A percentile compares a stretch with the other conserved stretches of the same genome.
Conservation (phyloP, 768 basidiomycete genomes). For the Leccinum incarnatum region DNA sequence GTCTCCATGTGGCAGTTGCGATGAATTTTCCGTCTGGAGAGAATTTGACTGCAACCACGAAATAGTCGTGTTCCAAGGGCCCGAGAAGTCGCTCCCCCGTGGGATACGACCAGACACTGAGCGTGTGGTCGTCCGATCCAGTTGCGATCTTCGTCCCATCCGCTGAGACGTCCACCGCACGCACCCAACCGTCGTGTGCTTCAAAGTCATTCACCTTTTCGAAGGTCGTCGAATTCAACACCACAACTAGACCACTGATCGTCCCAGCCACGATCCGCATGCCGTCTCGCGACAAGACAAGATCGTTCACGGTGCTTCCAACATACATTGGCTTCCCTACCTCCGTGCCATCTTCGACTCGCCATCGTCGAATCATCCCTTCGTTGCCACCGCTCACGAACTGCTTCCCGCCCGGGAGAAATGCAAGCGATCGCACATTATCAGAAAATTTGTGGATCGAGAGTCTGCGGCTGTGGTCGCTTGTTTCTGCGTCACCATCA, state of each 20-base stretch:
- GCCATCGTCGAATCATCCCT: background rate
- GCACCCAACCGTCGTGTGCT: too few species aligned
- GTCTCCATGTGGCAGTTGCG: background rate
- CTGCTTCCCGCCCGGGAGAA: background rate
- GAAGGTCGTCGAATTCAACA: too few species aligned
- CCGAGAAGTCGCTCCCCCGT: too few species aligned
- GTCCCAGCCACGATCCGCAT: too few species aligned
- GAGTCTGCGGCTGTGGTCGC: background rate
- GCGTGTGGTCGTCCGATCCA: rapidly evolving
- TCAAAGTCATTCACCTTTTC: rapidly evolving
- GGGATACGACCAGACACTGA: too few species aligned
- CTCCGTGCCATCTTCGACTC: background rate
- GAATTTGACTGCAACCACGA: too few species aligned
- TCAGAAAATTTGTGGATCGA: background rate
- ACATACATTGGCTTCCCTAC: too few species aligned
- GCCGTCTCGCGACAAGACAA: too few species aligned
- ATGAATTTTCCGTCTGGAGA: background rate
- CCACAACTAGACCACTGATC: rapidly evolving
- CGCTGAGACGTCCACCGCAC: rapidly evolving
- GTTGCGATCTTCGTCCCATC: too few species aligned
- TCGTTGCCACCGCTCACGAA: background rate
- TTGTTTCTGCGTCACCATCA: background rate
- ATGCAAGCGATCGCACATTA: rapidly evolving
- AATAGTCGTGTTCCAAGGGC: too few species aligned
- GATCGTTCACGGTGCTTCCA: rapidly evolving